These are phyloP conservation scores for Phytophthora melonis DNA, from an alignment of 352 stramenopile genomes.

Conservation along the genomic window DNA sequence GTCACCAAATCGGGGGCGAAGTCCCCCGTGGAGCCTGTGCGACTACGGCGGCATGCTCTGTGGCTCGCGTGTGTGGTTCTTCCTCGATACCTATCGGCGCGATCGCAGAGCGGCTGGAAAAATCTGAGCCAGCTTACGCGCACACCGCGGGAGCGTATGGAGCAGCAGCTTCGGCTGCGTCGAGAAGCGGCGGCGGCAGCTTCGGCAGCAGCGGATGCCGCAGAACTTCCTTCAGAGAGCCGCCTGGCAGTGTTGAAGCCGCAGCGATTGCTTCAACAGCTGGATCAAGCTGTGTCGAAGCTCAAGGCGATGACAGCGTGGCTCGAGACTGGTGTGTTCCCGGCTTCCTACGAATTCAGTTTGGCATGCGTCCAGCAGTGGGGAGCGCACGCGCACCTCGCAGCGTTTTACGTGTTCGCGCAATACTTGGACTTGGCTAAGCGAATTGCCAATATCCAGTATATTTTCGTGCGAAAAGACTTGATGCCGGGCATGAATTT, in stretches of 20 bases:
- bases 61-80: constrained; percentile 72
- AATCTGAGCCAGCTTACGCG: constrained; percentile 70
- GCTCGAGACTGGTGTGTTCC: constrained; percentile 60
- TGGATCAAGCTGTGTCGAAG: constrained; percentile 59
- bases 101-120: constrained; percentile 78
- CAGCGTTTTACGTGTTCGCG: constrained; percentile 82
- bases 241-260: constrained; percentile 19
- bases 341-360: constrained; percentile 69
- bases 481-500: constrained; percentile 66
- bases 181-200: constrained; percentile 35
- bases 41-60: constrained; percentile 47
- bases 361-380: constrained; percentile 58
- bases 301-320: constrained; percentile 47
- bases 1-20: constrained; percentile 39
- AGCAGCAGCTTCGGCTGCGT: constrained; percentile 72
- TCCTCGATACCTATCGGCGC: constrained; percentile 64
- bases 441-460: constrained; percentile 73
- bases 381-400: constrained; percentile 66
- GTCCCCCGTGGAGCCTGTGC: constrained; percentile 41
- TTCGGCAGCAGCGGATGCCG: constrained; percentile 13
- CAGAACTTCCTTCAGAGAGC: background rate
- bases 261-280: constrained; percentile 34
- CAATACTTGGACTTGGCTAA: constrained; percentile 78
- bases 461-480: constrained; percentile 82
- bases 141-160: constrained; percentile 81